These are phyloP conservation scores for Chaetomidium leptoderma DNA, from an alignment of 495 filamentous ascomycete genomes.

Conservation along the genomic window DNA sequence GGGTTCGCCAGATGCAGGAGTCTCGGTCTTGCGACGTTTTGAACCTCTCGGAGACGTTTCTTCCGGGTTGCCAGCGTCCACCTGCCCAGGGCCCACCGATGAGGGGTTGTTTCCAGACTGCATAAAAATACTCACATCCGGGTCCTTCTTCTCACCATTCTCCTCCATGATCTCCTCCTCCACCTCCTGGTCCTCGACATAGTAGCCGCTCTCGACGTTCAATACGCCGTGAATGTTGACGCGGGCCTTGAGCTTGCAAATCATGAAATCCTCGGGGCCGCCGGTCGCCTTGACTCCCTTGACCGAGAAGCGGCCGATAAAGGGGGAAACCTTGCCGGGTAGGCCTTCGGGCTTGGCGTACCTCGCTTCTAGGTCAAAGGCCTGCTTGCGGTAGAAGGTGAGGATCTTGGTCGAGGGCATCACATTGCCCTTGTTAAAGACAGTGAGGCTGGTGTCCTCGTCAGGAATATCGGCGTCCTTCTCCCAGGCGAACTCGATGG, in stretches of 20 bases:
- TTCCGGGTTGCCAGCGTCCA: slow-evolving; percentile 2
- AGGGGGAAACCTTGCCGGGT: slow-evolving; percentile 88
- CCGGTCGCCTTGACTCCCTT: slow-evolving; percentile 78
- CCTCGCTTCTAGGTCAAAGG: slow-evolving; percentile 92
- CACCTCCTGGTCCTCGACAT: slow-evolving; percentile 95
- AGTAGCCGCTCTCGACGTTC: slow-evolving; percentile 96
- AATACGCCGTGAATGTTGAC: slow-evolving; percentile 95
- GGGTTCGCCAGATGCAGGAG: slow-evolving; percentile 15
- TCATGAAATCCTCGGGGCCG: slow-evolving; percentile 90
- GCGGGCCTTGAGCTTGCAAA: slow-evolving; percentile 98
- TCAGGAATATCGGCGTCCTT: slow-evolving; percentile 97
- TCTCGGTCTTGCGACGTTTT: slow-evolving; percentile 33
- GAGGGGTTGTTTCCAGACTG: slow-evolving; percentile 4
- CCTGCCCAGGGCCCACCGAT: slow-evolving; percentile 5
- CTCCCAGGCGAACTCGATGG: slow-evolving; percentile 99
- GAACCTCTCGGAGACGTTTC: slow-evolving; percentile 15
- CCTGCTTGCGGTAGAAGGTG: slow-evolving; percentile 97
- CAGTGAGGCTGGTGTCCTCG: slow-evolving; percentile 94
- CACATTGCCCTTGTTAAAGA: slow-evolving; percentile 96
- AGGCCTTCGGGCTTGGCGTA: slow-evolving; percentile 83
- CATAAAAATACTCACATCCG: slow-evolving; percentile 59
- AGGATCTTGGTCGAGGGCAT: slow-evolving; percentile 99
- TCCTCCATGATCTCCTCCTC: slow-evolving; percentile 84
- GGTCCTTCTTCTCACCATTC: slow-evolving; percentile 52
- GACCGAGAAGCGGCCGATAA: slow-evolving; percentile 94